Base-by-base conservation (phyloP, 2,329 filamentous ascomycete genomes). In the Curvularia verruculosa region DNA sequence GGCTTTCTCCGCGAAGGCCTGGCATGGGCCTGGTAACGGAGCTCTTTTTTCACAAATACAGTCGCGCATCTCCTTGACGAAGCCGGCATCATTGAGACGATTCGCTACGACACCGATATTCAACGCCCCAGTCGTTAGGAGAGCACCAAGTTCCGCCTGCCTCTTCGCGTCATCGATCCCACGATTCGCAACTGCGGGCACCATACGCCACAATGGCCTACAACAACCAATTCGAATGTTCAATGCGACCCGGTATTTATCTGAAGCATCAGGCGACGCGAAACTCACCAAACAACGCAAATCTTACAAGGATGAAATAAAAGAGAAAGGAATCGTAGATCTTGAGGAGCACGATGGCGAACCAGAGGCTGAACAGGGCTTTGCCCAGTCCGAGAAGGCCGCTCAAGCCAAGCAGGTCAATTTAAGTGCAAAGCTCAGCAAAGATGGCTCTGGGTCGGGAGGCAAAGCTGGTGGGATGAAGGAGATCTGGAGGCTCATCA, bases 341-440 rank as follows among this genome's bases (percentile, higher is more conserved):
- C 37, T 71, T 1, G 74, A 77, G 46, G 74, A 77, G 51, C 60
- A 71, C n/a, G 79, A 81, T 28, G 72, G 74, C 19, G 77, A 79
- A 36, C 84, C 88, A 28, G 77, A 81, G 58, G 85, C 88, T 56
- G 84, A 89, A 34, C 77, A 81, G 58, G 85, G 83, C 21, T 91
- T 92, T 72, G 84, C 83, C 62, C 83, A 86, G 67, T 93, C 91
- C 56, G 94, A 96, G 74, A 94, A 89, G 76, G 95, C 93, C 31
- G 85, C 88, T 12, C 88, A 92, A 69, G 95, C 93, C 10, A 90
- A 93, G 2, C 89, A 98, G 71, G 83, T 99, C 66, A 96, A 99
- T 74, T 81, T 98, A 67, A 88, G 89, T 61, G 95, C 95, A 13
- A 91, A 90, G 64, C 81, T 99, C 48, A 92, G 90, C 44, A 96